Conservation (phyloP, 1,139 yeast species). For the Magnusiomyces paraingens region DNA sequence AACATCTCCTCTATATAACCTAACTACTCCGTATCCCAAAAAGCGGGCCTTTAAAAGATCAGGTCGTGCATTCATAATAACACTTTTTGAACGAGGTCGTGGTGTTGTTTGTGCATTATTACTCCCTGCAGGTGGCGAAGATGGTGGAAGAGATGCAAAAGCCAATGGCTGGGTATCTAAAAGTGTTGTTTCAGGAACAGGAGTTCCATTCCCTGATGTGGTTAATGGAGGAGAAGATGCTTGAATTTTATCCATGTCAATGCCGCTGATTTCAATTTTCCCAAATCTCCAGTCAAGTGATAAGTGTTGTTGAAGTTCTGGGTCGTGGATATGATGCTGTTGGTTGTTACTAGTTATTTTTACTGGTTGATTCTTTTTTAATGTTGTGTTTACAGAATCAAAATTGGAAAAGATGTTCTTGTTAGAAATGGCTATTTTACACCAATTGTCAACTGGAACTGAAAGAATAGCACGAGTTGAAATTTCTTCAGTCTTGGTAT, state of each 20-base stretch:
- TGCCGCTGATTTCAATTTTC: constrained; percentile 29
- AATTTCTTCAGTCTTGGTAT: not conserved
- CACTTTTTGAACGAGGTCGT: constrained; percentile 6
- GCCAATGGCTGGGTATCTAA: not conserved
- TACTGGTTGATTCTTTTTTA: not conserved
- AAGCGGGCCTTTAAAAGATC: constrained; percentile 54
- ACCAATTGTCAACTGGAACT: constrained; percentile 7
- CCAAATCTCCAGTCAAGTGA: constrained; percentile 26
- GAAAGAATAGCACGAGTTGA: not conserved
- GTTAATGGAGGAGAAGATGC: not conserved
- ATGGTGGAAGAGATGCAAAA: not conserved
- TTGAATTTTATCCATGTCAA: constrained; percentile 27
- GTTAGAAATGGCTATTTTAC: not conserved
- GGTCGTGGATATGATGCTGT: not conserved
- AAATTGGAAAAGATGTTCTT: not conserved
- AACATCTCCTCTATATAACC: constrained; percentile 49
- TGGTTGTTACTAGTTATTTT: not conserved
- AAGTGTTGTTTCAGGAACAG: not conserved
- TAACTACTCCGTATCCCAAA: constrained; percentile 66
- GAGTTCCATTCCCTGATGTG: constrained; percentile 7
- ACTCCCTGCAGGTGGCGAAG: not conserved
- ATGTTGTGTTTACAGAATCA: not conserved
- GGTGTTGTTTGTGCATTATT: not conserved
- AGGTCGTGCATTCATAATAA: constrained; percentile 18
- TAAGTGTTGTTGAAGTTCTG: constrained; percentile 9